A percentile compares a stretch with the other conserved stretches of the same genome.
Evolutionary conservation across 2,329 filamentous ascomycete species (phyloP).

Genomic region (Pyricularia sp.): DNA sequence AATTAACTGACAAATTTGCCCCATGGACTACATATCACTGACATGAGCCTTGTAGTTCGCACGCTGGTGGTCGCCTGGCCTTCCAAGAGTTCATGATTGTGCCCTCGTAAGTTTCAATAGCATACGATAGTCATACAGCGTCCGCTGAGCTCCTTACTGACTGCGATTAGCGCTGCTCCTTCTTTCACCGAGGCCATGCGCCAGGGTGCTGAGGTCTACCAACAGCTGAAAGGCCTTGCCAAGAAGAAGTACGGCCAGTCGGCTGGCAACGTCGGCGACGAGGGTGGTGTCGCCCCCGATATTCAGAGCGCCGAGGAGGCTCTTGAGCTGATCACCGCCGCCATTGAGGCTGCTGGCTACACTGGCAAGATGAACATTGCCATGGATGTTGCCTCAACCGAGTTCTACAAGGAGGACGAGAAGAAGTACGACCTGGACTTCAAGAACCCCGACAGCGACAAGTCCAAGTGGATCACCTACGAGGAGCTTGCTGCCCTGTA

Average conservation of each 20-base stretch:
- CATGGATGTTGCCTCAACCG: constrained; percentile 97
- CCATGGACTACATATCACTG: constrained; percentile 9
- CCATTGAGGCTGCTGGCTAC: constrained; percentile 94
- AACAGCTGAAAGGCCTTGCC: constrained; percentile 89
- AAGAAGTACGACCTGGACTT: constrained; percentile 99
- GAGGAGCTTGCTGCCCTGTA: constrained; percentile 93
- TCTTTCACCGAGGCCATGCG: constrained; percentile 94
- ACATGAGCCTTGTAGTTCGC: constrained; percentile 53
- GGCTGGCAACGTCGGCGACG: constrained; percentile 96
- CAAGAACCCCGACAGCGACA: constrained; percentile 98
- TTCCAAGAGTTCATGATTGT: constrained; percentile 98
- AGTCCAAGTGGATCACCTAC: constrained; percentile 96
- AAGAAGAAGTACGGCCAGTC: constrained; percentile 99
- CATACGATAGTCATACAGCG: too few relatives aligned
- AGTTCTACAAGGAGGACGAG: constrained; percentile 95
- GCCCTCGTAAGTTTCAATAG: constrained; percentile 53
- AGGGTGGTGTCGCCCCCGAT: constrained; percentile 98
- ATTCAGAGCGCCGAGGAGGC: constrained; percentile 96
- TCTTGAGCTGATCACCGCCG: constrained; percentile 87
- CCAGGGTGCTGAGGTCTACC: constrained; percentile 96
- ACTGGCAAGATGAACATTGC: constrained; percentile 94
- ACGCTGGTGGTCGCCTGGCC: constrained; percentile 90
- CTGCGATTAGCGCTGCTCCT: constrained; percentile 55
- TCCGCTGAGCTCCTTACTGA: neutral
- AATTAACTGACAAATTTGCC: neutral